Evolutionary conservation across 2,329 filamentous ascomycete species (phyloP).

Genomic region (Aureobasidium sp.): DNA sequence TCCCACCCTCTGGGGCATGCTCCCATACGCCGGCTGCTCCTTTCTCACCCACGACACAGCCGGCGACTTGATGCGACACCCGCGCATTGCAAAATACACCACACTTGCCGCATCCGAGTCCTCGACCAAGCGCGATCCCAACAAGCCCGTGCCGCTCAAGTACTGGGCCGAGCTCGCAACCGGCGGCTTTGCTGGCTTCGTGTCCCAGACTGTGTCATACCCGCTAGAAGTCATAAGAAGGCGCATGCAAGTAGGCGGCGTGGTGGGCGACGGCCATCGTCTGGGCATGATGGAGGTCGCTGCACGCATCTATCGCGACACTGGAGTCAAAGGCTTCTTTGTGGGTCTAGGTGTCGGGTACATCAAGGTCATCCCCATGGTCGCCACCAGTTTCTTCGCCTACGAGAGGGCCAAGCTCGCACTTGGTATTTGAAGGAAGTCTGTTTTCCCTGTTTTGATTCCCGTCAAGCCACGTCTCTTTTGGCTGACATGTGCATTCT

Average conservation of each 20-base stretch:
- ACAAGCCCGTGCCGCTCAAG: slow-evolving; percentile 63
- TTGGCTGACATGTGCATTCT: not conserved
- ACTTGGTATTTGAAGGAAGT: slow-evolving; percentile 38
- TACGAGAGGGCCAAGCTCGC: slow-evolving; percentile 58
- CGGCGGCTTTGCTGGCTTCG: slow-evolving; percentile 77
- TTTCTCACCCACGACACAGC: slow-evolving; percentile 92
- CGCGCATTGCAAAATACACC: slow-evolving; percentile 62
- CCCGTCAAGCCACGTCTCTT: slow-evolving; percentile 3
- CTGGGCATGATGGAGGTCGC: slow-evolving; percentile 74
- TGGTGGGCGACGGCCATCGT: slow-evolving; percentile 80
- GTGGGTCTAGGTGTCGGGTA: slow-evolving; percentile 93
- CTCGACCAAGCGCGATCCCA: slow-evolving; percentile 32
- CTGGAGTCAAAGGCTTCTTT: slow-evolving; percentile 76
- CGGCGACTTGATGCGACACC: slow-evolving; percentile 72
- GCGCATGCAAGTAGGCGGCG: slow-evolving; percentile 93
- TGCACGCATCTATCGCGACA: slow-evolving; percentile 65
- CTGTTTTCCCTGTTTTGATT: not conserved
- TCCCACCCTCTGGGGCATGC: slow-evolving; percentile 86
- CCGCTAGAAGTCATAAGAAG: slow-evolving; percentile 87
- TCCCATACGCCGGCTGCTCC: slow-evolving; percentile 91
- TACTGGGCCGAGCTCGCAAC: slow-evolving; percentile 82
- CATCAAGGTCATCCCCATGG: slow-evolving; percentile 87
- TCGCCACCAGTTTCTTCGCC: slow-evolving; percentile 62
- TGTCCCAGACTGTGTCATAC: slow-evolving; percentile 89
- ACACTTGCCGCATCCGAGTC: slow-evolving; percentile 51